A percentile compares a stretch with the other conserved stretches of the same genome.
These are phyloP conservation scores for Begonia peltatifolia DNA, from an alignment of 306 rosid species.

Conservation along the genomic window DNA sequence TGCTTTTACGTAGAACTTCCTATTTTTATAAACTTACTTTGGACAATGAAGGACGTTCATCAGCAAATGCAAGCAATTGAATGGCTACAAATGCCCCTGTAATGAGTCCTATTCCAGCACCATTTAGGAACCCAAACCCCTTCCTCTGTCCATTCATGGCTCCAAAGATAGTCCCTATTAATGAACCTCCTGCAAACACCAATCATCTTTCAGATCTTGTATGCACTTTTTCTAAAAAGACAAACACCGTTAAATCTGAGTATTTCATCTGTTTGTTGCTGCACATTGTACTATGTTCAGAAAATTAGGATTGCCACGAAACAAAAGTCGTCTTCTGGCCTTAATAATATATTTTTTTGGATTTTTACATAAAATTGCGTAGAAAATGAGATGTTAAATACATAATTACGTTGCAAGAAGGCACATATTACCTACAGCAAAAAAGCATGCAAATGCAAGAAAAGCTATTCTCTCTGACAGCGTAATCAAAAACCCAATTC, in stretches of 20 bases:
- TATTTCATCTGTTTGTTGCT: background rate
- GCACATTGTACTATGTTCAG: background rate
- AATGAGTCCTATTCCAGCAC: background rate
- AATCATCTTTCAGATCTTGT: background rate
- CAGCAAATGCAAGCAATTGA: background rate
- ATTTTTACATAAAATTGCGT: background rate
- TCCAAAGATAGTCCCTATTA: conserved; percentile 1
- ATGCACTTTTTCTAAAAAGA: too few species aligned
- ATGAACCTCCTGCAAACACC: background rate
- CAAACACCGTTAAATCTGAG: too few species aligned
- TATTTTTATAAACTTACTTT: background rate
- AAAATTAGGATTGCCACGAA: background rate
- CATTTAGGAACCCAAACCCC: background rate
- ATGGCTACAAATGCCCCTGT: background rate
- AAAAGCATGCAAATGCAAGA: background rate
- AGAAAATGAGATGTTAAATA: background rate
- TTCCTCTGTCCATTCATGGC: background rate
- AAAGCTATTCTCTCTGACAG: background rate
- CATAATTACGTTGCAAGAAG: too few species aligned
- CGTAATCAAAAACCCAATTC: background rate
- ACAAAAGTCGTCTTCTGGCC: background rate
- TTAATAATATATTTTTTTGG: too few species aligned
- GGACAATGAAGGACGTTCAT: background rate
- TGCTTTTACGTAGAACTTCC: too few species aligned
- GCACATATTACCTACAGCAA: background rate